Conservation (phyloP, 148 eudicot species). For the Chenopodium album region DNA sequence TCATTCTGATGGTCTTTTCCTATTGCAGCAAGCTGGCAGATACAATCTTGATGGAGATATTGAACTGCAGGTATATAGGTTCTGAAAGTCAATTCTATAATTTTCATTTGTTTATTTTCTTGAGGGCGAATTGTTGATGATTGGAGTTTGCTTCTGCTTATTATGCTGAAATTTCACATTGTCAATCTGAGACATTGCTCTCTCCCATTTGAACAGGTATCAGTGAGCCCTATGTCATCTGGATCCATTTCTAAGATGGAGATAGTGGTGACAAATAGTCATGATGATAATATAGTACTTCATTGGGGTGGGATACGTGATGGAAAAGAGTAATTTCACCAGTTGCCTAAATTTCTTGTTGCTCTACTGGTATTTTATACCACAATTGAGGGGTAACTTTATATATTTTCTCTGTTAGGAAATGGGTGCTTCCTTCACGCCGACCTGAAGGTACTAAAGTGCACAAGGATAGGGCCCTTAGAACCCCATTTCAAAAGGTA, state of each 20-base stretch:
- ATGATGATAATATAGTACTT: conserved; percentile 56
- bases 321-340: conserved; percentile 50
- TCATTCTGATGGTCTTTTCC: conserved; percentile 15
- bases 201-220: conserved; percentile 52
- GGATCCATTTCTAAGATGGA: conserved; percentile 56
- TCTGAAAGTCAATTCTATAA: neutral
- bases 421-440: conserved; percentile 76
- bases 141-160: neutral
- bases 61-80: conserved; percentile 73
- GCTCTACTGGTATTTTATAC: neutral
- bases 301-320: conserved; percentile 85
- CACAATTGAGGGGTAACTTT: neutral
- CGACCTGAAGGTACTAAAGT: conserved; percentile 73
- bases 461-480: conserved; percentile 73
- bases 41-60: conserved; percentile 71
- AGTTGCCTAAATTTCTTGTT: conserved; percentile 1
- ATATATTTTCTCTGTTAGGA: conserved; percentile 32
- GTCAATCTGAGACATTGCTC: conserved; percentile 1
- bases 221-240: conserved; percentile 51
- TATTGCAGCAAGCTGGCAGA: conserved; percentile 60
- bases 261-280: conserved; percentile 50
- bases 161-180: neutral
- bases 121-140: neutral
- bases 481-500: conserved; percentile 83
- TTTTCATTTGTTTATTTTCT: neutral